These are phyloP conservation scores for Sclerotinia glacialis DNA, from an alignment of 2,329 filamentous ascomycete species.

Conservation along the genomic window DNA sequence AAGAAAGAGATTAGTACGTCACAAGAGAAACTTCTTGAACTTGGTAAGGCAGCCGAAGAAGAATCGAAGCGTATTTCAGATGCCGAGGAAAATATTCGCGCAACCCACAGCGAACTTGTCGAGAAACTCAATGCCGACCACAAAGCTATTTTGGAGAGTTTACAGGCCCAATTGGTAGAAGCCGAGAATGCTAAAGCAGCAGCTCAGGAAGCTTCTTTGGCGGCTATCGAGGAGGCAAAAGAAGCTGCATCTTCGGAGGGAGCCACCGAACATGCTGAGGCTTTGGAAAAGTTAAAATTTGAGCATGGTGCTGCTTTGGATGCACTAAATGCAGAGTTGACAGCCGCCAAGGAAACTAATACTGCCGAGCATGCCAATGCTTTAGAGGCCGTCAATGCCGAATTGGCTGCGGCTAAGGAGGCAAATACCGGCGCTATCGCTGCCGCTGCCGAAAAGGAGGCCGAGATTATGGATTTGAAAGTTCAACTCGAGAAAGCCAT, in stretches of 20 bases:
- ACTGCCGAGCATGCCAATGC: constrained; percentile 30
- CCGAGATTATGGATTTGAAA: constrained; percentile 38
- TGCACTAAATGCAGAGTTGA: constrained; percentile 43
- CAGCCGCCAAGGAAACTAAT: constrained; percentile 49
- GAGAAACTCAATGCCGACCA: constrained; percentile 40
- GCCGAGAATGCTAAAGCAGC: constrained; percentile 30
- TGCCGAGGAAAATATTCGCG: constrained; percentile 44
- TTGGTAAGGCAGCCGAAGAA: constrained; percentile 51
- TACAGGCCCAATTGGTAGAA: constrained; percentile 35
- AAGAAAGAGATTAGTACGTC: constrained; percentile 56
- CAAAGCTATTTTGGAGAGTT: constrained; percentile 32
- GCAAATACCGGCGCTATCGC: constrained; percentile 39
- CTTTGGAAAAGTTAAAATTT: constrained; percentile 41
- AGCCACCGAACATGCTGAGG: constrained; percentile 44
- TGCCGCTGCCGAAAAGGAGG: constrained; percentile 41
- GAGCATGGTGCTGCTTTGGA: constrained; percentile 30
- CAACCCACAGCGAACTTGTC: constrained; percentile 48
- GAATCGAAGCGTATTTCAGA: constrained; percentile 42
- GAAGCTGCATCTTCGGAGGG: constrained; percentile 31
- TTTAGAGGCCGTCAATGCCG: constrained; percentile 38
- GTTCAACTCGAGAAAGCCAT: constrained; percentile 44
- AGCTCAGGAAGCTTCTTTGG: constrained; percentile 35
- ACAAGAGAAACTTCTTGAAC: constrained; percentile 54
- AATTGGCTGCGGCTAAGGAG: constrained; percentile 50
- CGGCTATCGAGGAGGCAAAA: constrained; percentile 38